Evolutionary conservation across 106 monocot species (phyloP), one percentile per base, ranked within the genome.

Genomic region (Hemerocallis citrina): DNA sequence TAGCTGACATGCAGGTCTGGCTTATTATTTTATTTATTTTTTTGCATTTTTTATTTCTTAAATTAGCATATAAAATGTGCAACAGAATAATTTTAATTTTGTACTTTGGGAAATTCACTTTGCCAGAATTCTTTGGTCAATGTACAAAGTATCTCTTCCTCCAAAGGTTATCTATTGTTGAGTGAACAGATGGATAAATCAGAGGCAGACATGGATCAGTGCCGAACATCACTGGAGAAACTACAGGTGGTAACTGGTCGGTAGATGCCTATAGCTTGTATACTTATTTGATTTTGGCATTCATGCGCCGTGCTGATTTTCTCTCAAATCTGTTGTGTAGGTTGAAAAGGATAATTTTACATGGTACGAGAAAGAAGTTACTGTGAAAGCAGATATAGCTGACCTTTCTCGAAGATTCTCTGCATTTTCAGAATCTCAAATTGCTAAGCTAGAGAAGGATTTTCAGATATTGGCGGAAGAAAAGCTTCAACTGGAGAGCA

Each of bases 331-430:
- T 16, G 22, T 56, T 52, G 7, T 74, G 49, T 57, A 98, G 98
- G 78, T 85, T 23, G 88, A 98, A 68, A 91, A 72, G 54, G 98
- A 98, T 57, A 82, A 64, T 56, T 75, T 84, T 52, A 22, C 72
- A 55, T 98, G 98, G 98, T 74, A 61, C 38, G 98, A 98, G 58
- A 88, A 71, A 66, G 85, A 85, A 79, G 66, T 82, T 52, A 75
- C 34, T 67, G 4, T 91, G 47, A 88, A 75, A 77, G 65, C 56
- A 75, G 91, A 85, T 55, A 31, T 91, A 55, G 81, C 81, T 64
- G 91, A 98, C 63, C 40, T 82, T 64, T 75, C 60, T 60, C 59
- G 52, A 49, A 80, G 63, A 65, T 59, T 67, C 10, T 65, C 73
- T 64, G 50, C 67, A 36, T 65, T 92, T 61, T 78, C 72, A 21